These are phyloP conservation scores for Leccinum longicurvipes DNA, from an alignment of 768 basidiomycete genomes.

Conservation along the genomic window DNA sequence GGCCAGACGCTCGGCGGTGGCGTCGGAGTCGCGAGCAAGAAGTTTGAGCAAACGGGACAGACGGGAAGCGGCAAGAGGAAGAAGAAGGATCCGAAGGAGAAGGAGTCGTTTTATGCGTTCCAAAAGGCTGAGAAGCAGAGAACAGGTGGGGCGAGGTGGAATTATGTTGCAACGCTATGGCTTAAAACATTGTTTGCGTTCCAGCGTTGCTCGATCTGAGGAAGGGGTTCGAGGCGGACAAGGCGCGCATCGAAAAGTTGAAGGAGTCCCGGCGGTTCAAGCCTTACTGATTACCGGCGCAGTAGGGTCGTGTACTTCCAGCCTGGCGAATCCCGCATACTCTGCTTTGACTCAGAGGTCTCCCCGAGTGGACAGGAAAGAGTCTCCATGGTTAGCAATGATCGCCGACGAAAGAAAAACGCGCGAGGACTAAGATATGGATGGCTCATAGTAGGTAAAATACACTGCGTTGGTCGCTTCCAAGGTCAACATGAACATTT, in stretches of 20 bases:
- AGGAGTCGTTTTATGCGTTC: conserved; percentile 83
- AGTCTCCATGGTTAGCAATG: no score
- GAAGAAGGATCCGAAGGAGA: conserved; percentile 64
- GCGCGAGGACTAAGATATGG: neutral
- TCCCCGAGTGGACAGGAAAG: neutral
- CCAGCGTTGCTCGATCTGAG: conserved; percentile 60
- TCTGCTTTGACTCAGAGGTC: neutral
- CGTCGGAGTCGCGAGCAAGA: conserved; percentile 59
- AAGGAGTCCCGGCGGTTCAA: conserved; percentile 81
- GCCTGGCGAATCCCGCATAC: neutral
- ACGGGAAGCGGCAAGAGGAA: conserved; percentile 33
- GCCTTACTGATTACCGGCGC: conserved; percentile 58
- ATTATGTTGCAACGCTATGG: neutral
- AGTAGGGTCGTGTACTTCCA: neutral
- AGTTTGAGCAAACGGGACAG: conserved; percentile 39
- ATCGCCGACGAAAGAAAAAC: neutral
- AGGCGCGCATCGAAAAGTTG: conserved; percentile 43
- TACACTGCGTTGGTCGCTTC: neutral
- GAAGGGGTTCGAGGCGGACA: conserved; percentile 84
- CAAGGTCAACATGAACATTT: conserved; percentile 1
- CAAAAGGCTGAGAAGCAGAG: conserved; percentile 89
- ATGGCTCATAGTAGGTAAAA: neutral
- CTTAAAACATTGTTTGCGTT: conserved; percentile 5
- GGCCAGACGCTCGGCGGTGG: conserved; percentile 87
- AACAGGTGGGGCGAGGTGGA: conserved; percentile 49